Percentiles rank a stretch among this genome's conserved stretches.
phyloP scores from a whole-genome alignment of 371 early-diverging fungal genomes.

The Mortierella sp. region DNA sequence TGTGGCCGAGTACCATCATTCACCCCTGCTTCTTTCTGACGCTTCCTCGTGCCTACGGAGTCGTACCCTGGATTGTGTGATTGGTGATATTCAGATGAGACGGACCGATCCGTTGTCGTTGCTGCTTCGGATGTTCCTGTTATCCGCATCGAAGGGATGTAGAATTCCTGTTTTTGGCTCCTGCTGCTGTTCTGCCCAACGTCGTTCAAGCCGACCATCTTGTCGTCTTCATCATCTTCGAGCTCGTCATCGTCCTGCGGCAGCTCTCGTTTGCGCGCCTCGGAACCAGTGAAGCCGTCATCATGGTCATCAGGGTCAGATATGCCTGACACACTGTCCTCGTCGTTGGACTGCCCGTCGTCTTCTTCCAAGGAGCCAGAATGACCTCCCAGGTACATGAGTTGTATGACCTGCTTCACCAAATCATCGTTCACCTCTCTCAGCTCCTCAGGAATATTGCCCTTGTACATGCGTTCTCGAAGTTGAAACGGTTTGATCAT shows the following conservation, averaged over 20 bases:
- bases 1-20: too few relatives aligned
- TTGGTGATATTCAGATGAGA: not conserved
- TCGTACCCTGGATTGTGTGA: not conserved
- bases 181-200: not conserved
- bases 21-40: not conserved
- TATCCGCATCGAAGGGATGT: too few relatives aligned
- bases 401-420: constrained; percentile 51
- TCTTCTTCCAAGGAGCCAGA: constrained; percentile 30
- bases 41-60: constrained; percentile 8
- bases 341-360: constrained; percentile 34
- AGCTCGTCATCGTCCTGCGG: constrained; percentile 8
- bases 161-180: not conserved
- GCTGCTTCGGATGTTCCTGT: not conserved
- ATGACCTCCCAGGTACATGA: constrained; percentile 37
- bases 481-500: constrained; percentile 49
- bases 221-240: constrained; percentile 19
- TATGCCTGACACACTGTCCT: constrained; percentile 29
- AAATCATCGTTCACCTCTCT: constrained; percentile 43
- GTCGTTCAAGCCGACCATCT: not conserved
- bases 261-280: not conserved
- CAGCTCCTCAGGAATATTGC: constrained; percentile 48
- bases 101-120: not conserved
- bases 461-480: constrained; percentile 49
- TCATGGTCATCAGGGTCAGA: constrained; percentile 37
- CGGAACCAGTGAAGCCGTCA: not conserved